phyloP scores from a whole-genome alignment of 176 grass and related monocot genomes.

The Phyllostachys edulis region DNA sequence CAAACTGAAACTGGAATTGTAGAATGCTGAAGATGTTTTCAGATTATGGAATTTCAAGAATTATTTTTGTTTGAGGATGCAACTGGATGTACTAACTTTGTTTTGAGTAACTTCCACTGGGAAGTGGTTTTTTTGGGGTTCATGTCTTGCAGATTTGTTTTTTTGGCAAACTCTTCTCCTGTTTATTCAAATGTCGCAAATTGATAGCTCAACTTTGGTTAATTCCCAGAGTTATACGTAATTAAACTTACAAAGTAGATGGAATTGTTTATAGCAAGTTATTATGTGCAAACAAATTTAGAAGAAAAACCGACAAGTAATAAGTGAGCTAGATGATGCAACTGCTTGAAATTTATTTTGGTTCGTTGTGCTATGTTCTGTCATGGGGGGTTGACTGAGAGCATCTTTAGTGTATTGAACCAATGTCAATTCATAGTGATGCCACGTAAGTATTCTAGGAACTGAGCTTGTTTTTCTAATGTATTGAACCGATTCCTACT shows the following conservation, averaged over 20 bases:
- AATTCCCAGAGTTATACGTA: too few species aligned
- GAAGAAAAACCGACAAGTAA: not conserved
- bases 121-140: not conserved
- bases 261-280: not conserved
- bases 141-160: not conserved
- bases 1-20: not conserved
- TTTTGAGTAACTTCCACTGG: not conserved
- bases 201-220: not conserved
- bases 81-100: not conserved
- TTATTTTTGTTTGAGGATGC: not conserved
- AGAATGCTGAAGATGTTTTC: not conserved
- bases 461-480: too few species aligned
- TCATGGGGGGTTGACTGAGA: too few species aligned
- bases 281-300: not conserved
- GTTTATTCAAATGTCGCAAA: not conserved
- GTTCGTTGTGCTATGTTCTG: not conserved
- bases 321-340: not conserved
- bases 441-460: too few species aligned
- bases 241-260: not conserved
- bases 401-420: too few species aligned
- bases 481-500: too few species aligned
- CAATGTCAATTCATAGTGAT: too few species aligned
- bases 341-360: not conserved
- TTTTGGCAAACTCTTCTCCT: not conserved
- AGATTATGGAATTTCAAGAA: not conserved